Evolutionary conservation across 2,329 filamentous ascomycete species (phyloP).

Genomic region (Aspergillus intermedius): DNA sequence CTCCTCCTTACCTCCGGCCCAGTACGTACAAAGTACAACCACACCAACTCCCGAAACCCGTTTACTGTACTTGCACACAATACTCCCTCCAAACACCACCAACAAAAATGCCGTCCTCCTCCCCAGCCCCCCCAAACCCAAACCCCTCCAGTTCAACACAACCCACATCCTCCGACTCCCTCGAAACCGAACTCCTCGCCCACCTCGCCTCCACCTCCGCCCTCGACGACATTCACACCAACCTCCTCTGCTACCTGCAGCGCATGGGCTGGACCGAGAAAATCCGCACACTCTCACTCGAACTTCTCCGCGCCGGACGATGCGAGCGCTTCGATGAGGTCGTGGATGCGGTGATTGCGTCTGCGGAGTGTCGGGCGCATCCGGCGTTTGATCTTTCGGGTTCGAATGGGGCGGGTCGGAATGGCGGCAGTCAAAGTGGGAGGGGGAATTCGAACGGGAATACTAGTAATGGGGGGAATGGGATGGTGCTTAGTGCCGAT

Average conservation of each 20-base stretch:
- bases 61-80: background rate
- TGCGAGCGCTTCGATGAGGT: constrained; percentile 53
- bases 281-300: constrained; percentile 48
- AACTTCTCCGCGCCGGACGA: constrained; percentile 52
- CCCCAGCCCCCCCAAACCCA: background rate
- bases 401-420: constrained; percentile 16
- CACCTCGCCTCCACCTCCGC: constrained; percentile 44
- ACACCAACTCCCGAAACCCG: background rate
- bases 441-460: background rate
- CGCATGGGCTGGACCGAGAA: constrained; percentile 54
- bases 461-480: constrained; percentile 1
- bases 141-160: constrained; percentile 17
- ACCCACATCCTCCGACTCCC: constrained; percentile 33
- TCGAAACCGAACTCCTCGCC: constrained; percentile 34
- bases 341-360: constrained; percentile 47
- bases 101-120: constrained; percentile 2
- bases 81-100: constrained; percentile 1
- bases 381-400: constrained; percentile 18
- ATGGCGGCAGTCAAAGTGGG: background rate
- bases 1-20: background rate
- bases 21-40: background rate
- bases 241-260: constrained; percentile 50
- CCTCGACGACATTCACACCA: constrained; percentile 50
- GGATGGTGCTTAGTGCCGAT: constrained; percentile 4
- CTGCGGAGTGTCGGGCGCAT: constrained; percentile 31